phyloP scores from a whole-genome alignment of 2,329 filamentous ascomycete species.

The Epichloe sp. region DNA sequence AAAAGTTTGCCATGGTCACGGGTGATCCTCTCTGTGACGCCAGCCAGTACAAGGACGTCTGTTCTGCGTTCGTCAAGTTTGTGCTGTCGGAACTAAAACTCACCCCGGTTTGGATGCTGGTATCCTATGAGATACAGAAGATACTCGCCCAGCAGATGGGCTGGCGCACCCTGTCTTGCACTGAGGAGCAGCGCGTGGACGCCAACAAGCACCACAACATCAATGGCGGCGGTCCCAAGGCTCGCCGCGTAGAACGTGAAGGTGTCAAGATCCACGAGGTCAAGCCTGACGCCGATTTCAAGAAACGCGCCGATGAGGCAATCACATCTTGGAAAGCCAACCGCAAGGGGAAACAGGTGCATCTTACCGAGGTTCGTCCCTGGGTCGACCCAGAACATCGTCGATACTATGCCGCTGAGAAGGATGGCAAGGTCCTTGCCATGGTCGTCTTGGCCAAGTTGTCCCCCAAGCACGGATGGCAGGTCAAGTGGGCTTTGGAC shows the following conservation, averaged over 20 bases:
- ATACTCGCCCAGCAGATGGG: constrained; percentile 67
- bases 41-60: constrained; percentile 61
- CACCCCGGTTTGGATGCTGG: constrained; percentile 80
- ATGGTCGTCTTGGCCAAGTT: constrained; percentile 78
- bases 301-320: constrained; percentile 54
- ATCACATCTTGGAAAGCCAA: constrained; percentile 68
- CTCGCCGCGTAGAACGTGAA: constrained; percentile 68
- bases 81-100: constrained; percentile 55
- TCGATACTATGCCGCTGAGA: constrained; percentile 72
- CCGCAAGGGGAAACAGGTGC: constrained; percentile 75
- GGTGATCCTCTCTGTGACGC: constrained; percentile 78
- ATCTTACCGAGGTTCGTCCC: constrained; percentile 77
- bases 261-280: constrained; percentile 70
- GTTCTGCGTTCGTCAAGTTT: constrained; percentile 61
- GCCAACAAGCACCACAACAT: constrained; percentile 54
- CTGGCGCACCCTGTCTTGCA: constrained; percentile 81
- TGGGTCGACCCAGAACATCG: constrained; percentile 78
- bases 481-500: constrained; percentile 92
- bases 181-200: constrained; percentile 78
- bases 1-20: constrained; percentile 69
- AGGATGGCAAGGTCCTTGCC: constrained; percentile 58
- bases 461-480: constrained; percentile 66
- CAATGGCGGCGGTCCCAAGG: constrained; percentile 52
- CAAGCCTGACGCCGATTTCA: constrained; percentile 55
- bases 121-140: constrained; percentile 65